phyloP scores from a whole-genome alignment of 2,329 filamentous ascomycete species.

The Phoma sp. region DNA sequence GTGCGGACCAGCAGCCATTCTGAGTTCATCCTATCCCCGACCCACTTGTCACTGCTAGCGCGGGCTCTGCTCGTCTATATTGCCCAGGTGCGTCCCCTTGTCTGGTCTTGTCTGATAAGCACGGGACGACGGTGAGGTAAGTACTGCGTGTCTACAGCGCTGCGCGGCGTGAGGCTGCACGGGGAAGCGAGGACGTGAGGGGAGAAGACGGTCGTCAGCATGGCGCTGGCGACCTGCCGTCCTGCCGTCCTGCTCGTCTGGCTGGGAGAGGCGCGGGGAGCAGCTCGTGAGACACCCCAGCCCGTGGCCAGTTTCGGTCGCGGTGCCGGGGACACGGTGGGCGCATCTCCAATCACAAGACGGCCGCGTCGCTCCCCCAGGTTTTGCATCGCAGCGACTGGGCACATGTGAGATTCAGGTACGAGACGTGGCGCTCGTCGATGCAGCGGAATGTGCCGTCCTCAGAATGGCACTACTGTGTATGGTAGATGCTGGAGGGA shows the following conservation, averaged over 20 bases:
- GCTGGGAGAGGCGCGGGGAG: conserved; percentile 17
- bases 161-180: too few relatives aligned
- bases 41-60: conserved; percentile 44
- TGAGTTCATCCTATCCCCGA: conserved; percentile 41
- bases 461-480: not conserved
- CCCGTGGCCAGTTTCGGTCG: not conserved
- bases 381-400: conserved; percentile 26
- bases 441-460: conserved; percentile 23
- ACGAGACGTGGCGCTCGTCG: conserved; percentile 28
- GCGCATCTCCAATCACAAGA: conserved; percentile 39
- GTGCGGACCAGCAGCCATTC: conserved; percentile 47
- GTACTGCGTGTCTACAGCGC: not conserved
- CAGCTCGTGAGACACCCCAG: not conserved
- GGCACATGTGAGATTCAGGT: conserved; percentile 25
- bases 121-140: conserved; percentile 23
- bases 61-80: conserved; percentile 33
- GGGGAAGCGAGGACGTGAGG: conserved; percentile 1
- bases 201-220: conserved; percentile 7
- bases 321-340: conserved; percentile 24
- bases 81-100: conserved; percentile 33
- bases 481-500: not conserved
- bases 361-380: conserved; percentile 25
- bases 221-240: conserved; percentile 13
- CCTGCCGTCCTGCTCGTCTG: conserved; percentile 3
- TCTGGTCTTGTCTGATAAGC: conserved; percentile 36